Percentiles rank a stretch among this genome's conserved stretches.
Conservation (phyloP, 2,329 filamentous ascomycete species). For the Penicillium sclerotigenum region DNA sequence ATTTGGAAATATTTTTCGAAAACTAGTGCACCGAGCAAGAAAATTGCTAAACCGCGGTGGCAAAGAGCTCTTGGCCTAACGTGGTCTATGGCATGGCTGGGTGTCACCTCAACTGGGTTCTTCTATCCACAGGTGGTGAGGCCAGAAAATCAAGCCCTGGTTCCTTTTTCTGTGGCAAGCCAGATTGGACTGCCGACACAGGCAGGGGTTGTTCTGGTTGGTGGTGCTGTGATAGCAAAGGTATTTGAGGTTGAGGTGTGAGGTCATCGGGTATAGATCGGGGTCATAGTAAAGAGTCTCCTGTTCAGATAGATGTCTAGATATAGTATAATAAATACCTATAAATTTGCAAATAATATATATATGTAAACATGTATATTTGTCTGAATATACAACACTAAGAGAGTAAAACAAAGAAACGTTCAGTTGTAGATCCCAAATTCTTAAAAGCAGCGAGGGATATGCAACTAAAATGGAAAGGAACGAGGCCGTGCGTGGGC, state of each 20-base stretch:
- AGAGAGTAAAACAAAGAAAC: not conserved
- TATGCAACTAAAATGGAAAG: conserved; percentile 7
- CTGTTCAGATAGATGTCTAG: not conserved
- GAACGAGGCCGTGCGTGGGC: conserved; percentile 8
- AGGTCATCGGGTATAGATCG: not conserved
- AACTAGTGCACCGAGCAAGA: not conserved
- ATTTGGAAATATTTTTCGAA: conserved; percentile 9
- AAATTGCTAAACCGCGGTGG: conserved; percentile 1
- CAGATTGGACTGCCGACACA: conserved; percentile 1
- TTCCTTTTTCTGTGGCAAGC: conserved; percentile 1
- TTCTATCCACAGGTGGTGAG: conserved; percentile 4
- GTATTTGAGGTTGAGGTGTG: conserved; percentile 9
- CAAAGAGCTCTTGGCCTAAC: conserved; percentile 4
- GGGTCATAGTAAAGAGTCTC: not conserved
- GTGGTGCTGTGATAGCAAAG: conserved; percentile 3
- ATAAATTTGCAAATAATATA: not conserved
- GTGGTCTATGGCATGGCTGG: conserved; percentile 9
- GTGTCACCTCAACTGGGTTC: conserved; percentile 7
- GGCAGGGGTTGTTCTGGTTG: not conserved
- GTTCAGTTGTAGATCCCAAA: not conserved
- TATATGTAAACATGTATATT: not conserved
- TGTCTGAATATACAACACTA: not conserved
- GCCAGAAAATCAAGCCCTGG: conserved; percentile 3
- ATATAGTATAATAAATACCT: not conserved
- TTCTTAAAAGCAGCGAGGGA: conserved; percentile 4